A percentile compares a stretch with the other conserved stretches of the same genome.
Conservation (phyloP, 1,284 basidiomycete species). For the Pyrrhoderma noxium region DNA sequence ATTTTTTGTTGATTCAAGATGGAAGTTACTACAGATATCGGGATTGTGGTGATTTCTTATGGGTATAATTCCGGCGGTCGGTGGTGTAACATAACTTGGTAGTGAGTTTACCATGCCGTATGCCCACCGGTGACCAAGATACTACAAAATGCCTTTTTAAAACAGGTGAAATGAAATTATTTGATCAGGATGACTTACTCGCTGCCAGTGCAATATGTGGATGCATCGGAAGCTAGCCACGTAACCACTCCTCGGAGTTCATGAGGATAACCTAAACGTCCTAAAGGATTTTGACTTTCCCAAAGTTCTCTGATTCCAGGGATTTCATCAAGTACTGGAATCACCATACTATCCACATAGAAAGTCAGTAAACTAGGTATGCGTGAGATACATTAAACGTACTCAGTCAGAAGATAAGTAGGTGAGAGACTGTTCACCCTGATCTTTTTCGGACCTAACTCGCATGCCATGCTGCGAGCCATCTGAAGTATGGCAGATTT, state of each 20-base stretch:
- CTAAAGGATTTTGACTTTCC: conserved; percentile 67
- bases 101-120: conserved; percentile 48
- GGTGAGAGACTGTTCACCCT: conserved; percentile 27
- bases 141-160: too few species aligned
- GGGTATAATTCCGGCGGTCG: too few species aligned
- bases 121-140: conserved; percentile 68
- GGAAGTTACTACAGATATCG: too few species aligned
- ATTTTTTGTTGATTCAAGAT: too few species aligned
- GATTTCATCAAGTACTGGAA: conserved; percentile 62
- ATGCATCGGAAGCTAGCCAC: conserved; percentile 76
- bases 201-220: conserved; percentile 67
- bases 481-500: conserved; percentile 39
- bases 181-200: conserved; percentile 42
- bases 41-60: too few species aligned
- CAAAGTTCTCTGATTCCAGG: conserved; percentile 64
- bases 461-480: conserved; percentile 36
- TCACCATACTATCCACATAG: conserved; percentile 47
- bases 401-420: conserved; percentile 27
- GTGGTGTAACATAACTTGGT: too few species aligned
- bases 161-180: too few species aligned
- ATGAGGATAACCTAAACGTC: conserved; percentile 66
- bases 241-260: conserved; percentile 69
- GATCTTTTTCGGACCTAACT: conserved; percentile 35
- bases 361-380: not conserved
- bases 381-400: too few species aligned